Evolutionary conservation across 805 yeast species (phyloP), one percentile per base, ranked within the genome.

Genomic region (Brettanomyces naardenensis): DNA sequence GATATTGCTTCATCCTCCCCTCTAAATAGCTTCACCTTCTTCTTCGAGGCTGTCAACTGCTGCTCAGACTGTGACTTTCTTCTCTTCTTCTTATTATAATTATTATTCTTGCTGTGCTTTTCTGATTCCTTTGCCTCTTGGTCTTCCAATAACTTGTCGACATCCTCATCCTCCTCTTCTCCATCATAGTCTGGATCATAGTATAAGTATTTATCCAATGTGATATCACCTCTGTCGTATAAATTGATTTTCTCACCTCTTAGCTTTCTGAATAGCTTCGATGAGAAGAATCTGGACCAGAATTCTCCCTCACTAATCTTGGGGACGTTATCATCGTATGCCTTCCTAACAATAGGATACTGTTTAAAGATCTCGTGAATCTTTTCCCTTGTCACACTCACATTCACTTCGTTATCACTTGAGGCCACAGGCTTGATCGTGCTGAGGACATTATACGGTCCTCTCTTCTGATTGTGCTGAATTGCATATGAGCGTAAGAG

Each of bases 241-340:
- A 73, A 61, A 51, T 79, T 76, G 37, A 87, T 73, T 46, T 78
- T 79, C 53, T 92, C 97, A 41, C 98, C 98, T 55, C 95, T 71
- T 25, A 92, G 65, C 50, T 88, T 75, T 47, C 96, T 69, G 53
- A 89, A 92, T 43, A 92, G 64, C 50, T 87, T 82, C 0, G 97
- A 88, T 51, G 86, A 80, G 68, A 92, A 92, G 52, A 92, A 92
- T 44, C 97, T 66, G 9, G 95, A 86, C 98, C 98, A 92, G 51
- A 92, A 92, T 53, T 84, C 95, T 30, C 90, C 89, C 56, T 92
- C 97, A 34, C 75, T 72, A 37, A 92, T 68, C 44, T 80, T 79
- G 1, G 97, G 98, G 4, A 92, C 98, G 41, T 79, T 79, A 38
- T 92, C 98, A 42, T 76, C 79, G 53, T 84, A 92, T 0, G 97